Evolutionary conservation across 2,329 filamentous ascomycete genomes (phyloP), one percentile per base, ranked within the genome.

Genomic region (Trichoderma aggressivum): DNA sequence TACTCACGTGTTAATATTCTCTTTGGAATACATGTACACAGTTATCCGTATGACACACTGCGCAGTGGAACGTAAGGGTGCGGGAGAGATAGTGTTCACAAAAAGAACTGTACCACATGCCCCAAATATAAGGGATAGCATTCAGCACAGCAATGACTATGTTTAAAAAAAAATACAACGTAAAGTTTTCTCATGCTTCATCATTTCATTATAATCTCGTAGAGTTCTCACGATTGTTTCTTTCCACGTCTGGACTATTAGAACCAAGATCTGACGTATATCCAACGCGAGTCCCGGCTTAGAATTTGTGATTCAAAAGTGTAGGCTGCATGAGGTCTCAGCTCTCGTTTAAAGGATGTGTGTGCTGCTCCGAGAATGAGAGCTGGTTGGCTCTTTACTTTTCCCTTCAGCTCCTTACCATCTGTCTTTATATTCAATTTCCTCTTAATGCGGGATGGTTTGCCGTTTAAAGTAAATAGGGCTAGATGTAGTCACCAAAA

Each of bases 251-350:
- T 55, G 21, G 14, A 71, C 47, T 7, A 64, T 43, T 6, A 28
- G 47, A 71, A 63, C 70, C 70, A 71, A 24, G 70, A 71, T 21
- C 70, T 63, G 6, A 71, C 58, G n/a, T 62, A 71, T 21, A 68
- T 65, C 70, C 70, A 71, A n/a, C 70, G 70, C 3, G 63, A 53
- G 53, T 71, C 70, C 70, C 70, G 68, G 6, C 63, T 47, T 7
- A 71, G 26, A 21, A 71, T 50, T 7, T 63, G 63, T 28, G 70
- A 68, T 34, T 71, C 58, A 5, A 71, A 53, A 28, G 62, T 39
- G 32, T 71, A 71, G 14, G 56, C 30, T 3, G 56, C 32, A 28
- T 34, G 60, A 2, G 56, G 34, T 11, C 34, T 39, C 24, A 71
- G 18, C 47, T 71, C 70, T 2, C 58, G 63, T 28, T 62, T 62